Evolutionary conservation across 352 stramenopile genomes (phyloP).

Genomic region (Globisporangium middletonii): DNA sequence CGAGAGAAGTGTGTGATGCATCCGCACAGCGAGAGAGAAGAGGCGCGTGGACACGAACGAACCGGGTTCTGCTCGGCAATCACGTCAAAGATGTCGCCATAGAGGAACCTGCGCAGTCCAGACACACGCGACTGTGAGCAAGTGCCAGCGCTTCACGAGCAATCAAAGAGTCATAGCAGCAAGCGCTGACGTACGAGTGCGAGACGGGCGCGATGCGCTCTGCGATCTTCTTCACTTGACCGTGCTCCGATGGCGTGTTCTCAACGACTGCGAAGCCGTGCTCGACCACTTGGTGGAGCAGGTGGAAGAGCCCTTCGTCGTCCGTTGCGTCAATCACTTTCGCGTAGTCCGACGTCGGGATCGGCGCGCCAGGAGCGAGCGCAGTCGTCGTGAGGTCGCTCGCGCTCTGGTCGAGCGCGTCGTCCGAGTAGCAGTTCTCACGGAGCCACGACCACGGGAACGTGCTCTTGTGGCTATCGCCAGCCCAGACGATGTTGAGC

Average conservation of each 20-base stretch:
- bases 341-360: slow-evolving; percentile 54
- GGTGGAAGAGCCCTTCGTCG: slow-evolving; percentile 59
- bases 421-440: slow-evolving; percentile 73
- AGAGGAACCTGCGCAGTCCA: slow-evolving; percentile 49
- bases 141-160: background rate
- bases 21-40: background rate
- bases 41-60: background rate
- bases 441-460: slow-evolving; percentile 68
- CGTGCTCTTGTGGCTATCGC: slow-evolving; percentile 56
- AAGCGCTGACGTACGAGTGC: slow-evolving; percentile 50
- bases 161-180: background rate
- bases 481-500: slow-evolving; percentile 61
- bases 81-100: slow-evolving; percentile 84
- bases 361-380: slow-evolving; percentile 34
- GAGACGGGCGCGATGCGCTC: slow-evolving; percentile 77
- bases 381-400: slow-evolving; percentile 39
- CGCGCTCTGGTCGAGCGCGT: slow-evolving; percentile 38
- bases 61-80: slow-evolving; percentile 77
- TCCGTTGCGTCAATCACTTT: slow-evolving; percentile 51
- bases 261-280: slow-evolving; percentile 66
- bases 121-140: background rate
- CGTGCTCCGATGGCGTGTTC: slow-evolving; percentile 51
- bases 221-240: slow-evolving; percentile 66
- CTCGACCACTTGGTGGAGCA: slow-evolving; percentile 64
- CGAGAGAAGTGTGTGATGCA: too few relatives aligned